Conservation (phyloP, 331 rosid genomes). For the Cucumis variabilis region DNA sequence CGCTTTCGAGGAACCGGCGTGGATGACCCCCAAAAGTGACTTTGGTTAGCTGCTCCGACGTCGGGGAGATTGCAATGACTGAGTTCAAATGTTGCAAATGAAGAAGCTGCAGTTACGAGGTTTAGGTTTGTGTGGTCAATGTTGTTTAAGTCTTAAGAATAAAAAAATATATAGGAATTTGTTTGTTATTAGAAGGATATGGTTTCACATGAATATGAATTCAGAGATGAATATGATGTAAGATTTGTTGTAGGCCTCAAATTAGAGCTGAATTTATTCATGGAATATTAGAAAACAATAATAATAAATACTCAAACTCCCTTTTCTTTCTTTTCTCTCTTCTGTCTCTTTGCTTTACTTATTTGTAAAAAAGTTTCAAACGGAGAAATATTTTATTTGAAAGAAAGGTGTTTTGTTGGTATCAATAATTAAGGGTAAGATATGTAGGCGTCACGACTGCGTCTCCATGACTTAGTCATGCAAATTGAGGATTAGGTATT, state of each 20-base stretch:
- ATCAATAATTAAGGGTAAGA: background rate
- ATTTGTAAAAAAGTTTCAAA: too few species aligned
- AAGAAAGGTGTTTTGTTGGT: too few species aligned
- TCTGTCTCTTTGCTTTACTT: too few species aligned
- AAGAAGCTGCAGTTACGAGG: background rate
- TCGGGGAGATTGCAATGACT: background rate
- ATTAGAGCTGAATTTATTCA: background rate
- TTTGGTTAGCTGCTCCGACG: conserved; percentile 50
- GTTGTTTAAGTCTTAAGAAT: too few species aligned
- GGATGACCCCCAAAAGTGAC: conserved; percentile 77
- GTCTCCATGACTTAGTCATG: conserved; percentile 6
- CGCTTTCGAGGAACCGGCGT: conserved; percentile 59
- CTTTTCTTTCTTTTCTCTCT: too few species aligned
- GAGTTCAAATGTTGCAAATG: background rate
- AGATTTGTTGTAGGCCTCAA: conserved; percentile 2
- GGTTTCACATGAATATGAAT: background rate
- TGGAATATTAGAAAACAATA: background rate
- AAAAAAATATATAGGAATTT: too few species aligned
- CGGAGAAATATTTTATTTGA: too few species aligned
- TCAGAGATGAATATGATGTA: background rate
- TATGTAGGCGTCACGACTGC: background rate
- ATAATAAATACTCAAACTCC: background rate
- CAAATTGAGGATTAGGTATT: too few species aligned
- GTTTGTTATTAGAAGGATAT: background rate
- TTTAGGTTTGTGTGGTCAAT: background rate